Percentiles rank a stretch among this genome's conserved stretches.
These are phyloP conservation scores for Flaveria brownii DNA, from an alignment of 129 eudicot species.

Conservation along the genomic window DNA sequence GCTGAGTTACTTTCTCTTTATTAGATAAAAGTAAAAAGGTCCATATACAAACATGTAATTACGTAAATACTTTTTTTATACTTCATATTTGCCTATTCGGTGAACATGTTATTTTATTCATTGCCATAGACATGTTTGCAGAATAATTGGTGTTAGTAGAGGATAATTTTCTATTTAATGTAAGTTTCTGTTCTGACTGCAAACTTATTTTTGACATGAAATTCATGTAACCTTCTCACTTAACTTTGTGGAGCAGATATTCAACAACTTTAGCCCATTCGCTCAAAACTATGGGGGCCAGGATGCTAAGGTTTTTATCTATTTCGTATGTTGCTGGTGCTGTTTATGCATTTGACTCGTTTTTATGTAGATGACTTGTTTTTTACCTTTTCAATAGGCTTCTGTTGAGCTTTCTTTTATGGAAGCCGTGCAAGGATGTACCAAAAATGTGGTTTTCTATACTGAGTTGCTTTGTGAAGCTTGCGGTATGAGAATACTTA, in stretches of 20 bases:
- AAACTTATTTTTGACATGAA: background rate
- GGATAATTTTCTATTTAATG: background rate
- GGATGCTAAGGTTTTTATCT: slow-evolving; percentile 55
- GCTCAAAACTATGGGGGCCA: slow-evolving; percentile 44
- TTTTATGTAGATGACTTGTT: background rate
- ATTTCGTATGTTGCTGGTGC: background rate
- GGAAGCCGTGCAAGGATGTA: slow-evolving; percentile 98
- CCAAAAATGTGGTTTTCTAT: slow-evolving; percentile 55
- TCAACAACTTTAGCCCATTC: slow-evolving; percentile 21
- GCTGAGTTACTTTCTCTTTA: background rate
- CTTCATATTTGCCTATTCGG: background rate
- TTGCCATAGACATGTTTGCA: background rate
- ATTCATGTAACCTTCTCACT: background rate
- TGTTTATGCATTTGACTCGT: slow-evolving; percentile 8
- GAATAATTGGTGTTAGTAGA: slow-evolving; percentile 2
- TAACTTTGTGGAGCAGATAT: slow-evolving; percentile 24
- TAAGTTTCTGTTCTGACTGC: background rate
- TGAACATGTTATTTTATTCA: background rate
- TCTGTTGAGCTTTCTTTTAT: slow-evolving; percentile 76
- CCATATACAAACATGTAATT: background rate
- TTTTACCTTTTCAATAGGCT: slow-evolving; percentile 32
- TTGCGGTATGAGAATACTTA: slow-evolving; percentile 58
- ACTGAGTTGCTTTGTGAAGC: slow-evolving; percentile 73
- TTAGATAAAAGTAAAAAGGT: background rate
- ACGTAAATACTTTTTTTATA: background rate